Conservation (phyloP, 495 filamentous ascomycete genomes). For the Xylaria venustula region DNA sequence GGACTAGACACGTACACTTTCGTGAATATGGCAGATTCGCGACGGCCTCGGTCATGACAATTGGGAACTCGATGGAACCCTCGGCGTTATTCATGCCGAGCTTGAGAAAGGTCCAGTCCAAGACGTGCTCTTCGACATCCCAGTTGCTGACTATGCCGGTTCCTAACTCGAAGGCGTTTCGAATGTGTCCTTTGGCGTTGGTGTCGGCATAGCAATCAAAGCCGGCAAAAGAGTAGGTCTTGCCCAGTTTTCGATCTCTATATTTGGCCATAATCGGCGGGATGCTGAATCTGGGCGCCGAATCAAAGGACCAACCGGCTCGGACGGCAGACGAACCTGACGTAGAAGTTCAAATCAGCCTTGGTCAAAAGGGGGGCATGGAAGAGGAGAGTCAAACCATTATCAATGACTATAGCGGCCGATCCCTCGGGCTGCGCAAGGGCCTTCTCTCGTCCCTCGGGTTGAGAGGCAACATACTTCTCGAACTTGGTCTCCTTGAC, state of each 20-base stretch:
- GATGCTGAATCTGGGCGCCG: slow-evolving; percentile 70
- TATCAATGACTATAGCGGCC: slow-evolving; percentile 94
- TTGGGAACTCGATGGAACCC: slow-evolving; percentile 75
- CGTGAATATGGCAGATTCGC: slow-evolving; percentile 84
- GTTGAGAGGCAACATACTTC: slow-evolving; percentile 64
- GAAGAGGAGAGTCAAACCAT: slow-evolving; percentile 59
- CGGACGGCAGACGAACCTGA: slow-evolving; percentile 83
- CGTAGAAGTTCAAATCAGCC: slow-evolving; percentile 15
- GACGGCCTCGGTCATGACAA: slow-evolving; percentile 95
- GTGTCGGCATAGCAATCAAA: slow-evolving; percentile 91
- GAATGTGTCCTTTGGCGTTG: slow-evolving; percentile 83
- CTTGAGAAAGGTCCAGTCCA: slow-evolving; percentile 92
- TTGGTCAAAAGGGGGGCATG: neutral
- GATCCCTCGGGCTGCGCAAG: slow-evolving; percentile 42
- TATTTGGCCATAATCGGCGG: slow-evolving; percentile 93
- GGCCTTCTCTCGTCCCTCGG: slow-evolving; percentile 65
- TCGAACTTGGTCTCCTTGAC: slow-evolving; percentile 78
- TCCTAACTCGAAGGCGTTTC: slow-evolving; percentile 86
- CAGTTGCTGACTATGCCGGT: slow-evolving; percentile 92
- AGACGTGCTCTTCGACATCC: slow-evolving; percentile 90
- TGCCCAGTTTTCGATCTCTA: slow-evolving; percentile 84
- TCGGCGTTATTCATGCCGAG: slow-evolving; percentile 75
- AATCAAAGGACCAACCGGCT: slow-evolving; percentile 93
- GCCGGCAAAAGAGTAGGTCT: slow-evolving; percentile 86
- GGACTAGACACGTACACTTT: slow-evolving; percentile 60